These are phyloP conservation scores for Talaromyces stipitatus DNA, from an alignment of 495 filamentous ascomycete species.

Conservation along the genomic window DNA sequence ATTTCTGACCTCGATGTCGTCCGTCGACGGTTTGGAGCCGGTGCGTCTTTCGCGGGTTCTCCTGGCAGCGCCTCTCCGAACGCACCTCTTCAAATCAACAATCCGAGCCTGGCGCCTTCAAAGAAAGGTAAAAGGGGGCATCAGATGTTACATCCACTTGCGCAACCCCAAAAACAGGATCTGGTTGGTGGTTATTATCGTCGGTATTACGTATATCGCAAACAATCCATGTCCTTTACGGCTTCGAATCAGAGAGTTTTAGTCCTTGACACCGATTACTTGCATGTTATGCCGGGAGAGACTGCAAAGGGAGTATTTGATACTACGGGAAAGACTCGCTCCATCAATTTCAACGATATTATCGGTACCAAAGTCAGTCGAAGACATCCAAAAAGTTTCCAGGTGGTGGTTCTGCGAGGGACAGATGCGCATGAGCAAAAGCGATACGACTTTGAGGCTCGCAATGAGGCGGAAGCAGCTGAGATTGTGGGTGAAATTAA, in stretches of 20 bases:
- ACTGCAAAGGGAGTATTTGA: slow-evolving; percentile 46
- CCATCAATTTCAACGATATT: slow-evolving; percentile 86
- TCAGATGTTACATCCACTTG: slow-evolving; percentile 64
- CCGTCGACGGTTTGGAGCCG: slow-evolving; percentile 78
- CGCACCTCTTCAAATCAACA: slow-evolving; percentile 56
- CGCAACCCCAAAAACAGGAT: slow-evolving; percentile 59
- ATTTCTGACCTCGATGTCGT: slow-evolving; percentile 80
- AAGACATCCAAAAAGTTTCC: slow-evolving; percentile 86
- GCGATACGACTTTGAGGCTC: slow-evolving; percentile 93
- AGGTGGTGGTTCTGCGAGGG: slow-evolving; percentile 74
- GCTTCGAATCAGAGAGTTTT: slow-evolving; percentile 76
- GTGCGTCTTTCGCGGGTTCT: slow-evolving; percentile 66
- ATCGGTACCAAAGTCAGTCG: slow-evolving; percentile 88
- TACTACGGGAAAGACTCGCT: slow-evolving; percentile 63
- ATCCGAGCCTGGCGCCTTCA: slow-evolving; percentile 19
- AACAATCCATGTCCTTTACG: slow-evolving; percentile 89
- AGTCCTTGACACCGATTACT: slow-evolving; percentile 88
- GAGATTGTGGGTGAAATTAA: slow-evolving; percentile 87
- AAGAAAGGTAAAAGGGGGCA: slow-evolving; percentile 64
- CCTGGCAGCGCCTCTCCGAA: slow-evolving; percentile 79
- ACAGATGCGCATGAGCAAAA: slow-evolving; percentile 68
- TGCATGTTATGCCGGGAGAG: slow-evolving; percentile 84
- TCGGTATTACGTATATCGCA: slow-evolving; percentile 86
- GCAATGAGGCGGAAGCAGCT: slow-evolving; percentile 66
- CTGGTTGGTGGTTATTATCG: slow-evolving; percentile 65